Evolutionary conservation across 768 basidiomycete genomes (phyloP), one percentile per base, ranked within the genome.

Genomic region (Cyathus striatus): DNA sequence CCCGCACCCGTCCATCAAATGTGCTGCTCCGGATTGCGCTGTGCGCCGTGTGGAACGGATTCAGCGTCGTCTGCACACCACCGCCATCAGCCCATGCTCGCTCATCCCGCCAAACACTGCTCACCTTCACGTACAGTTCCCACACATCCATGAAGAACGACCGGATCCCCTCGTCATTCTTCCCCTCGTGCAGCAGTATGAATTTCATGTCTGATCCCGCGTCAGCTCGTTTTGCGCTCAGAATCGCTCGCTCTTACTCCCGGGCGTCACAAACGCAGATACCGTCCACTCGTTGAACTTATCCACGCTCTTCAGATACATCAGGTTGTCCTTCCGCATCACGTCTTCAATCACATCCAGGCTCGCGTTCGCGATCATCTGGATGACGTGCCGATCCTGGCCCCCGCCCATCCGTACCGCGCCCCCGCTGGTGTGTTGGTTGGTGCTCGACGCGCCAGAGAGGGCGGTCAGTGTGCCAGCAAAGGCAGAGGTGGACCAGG

Each of bases 201-300:
- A 99, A 89, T 64, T 97, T 98, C 69, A 90, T 90, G 61, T 94
- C 96, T 98, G 58, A 35, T 38, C 34, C 16, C 49, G 21, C 39
- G 49, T 59, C 47, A 56, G 55, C 45, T 44, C 18, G 18, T 20
- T 35, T 16, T 34, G 5, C 22, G 30, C 33, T 27, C 22, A 24
- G 30, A 17, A 23, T 10, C 39, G 21, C 4, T 17, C 43, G n/a
- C 37, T 52, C 92, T 70, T 65, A 98, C 95, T 96, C 48, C 87
- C 90, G 1, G 94, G 84, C 0, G 96, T 98, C 16, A 98, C 72
- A 66, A 97, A 98, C 23, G 90, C 92, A 13, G 96, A 98, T 16
- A 98, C 83, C 2, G 83, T 94, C 96, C 96, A 99, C 60, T 98
- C 96, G 57, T 98, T 97, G 67, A 97, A 96, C 68, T 86, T 90